Evolutionary conservation across 2,329 filamentous ascomycete genomes (phyloP), one percentile per base, ranked within the genome.

Genomic region (Trichoderma breve): DNA sequence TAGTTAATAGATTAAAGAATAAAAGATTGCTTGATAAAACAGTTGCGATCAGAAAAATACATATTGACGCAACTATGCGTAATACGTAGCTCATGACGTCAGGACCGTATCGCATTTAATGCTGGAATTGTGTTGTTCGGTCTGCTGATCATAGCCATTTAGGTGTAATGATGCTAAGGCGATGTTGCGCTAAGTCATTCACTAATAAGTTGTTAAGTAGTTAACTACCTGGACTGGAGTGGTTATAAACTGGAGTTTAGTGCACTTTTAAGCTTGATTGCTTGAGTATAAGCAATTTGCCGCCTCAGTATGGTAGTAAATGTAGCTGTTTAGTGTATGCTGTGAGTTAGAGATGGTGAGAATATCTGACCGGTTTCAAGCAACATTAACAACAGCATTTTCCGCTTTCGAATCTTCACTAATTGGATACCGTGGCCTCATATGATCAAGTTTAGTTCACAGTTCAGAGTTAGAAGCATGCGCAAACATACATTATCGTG

Each of bases 71-170:
- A 60, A 69, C n/a, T n/a, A 51, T 61, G 60, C 55, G 66, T 69
- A 69, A 69, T 69, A 24, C n/a, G 55, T 26, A 14, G 26, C n/a
- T 47, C 36, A 61, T 69, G 66, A 69, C 66, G 66, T 69, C 66
- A 69, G 26, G 34, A 4, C 34, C 18, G 7, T 39, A 34, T 69
- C 36, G 21, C 15, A 14, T 32, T 12, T 3, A n/a, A n/a, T 57
- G 32, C 5, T 12, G 18, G 18, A 60, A 34, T 18, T 43, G 34
- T 14, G 3, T 58, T 68, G 24, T 15, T 51, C 58, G 66, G 12
- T 36, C 34, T 69, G 66, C 55, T 51, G 66, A 69, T 69, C 66
- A 21, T 28, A 7, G 15, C 64, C 53, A 15, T 26, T 68, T 68
- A 58, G 9, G 34, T 28, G 11, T 11, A 57, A 18, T 36, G 5